Evolutionary conservation across 768 basidiomycete species (phyloP).

Genomic region (Hygrophorus pudorinus): DNA sequence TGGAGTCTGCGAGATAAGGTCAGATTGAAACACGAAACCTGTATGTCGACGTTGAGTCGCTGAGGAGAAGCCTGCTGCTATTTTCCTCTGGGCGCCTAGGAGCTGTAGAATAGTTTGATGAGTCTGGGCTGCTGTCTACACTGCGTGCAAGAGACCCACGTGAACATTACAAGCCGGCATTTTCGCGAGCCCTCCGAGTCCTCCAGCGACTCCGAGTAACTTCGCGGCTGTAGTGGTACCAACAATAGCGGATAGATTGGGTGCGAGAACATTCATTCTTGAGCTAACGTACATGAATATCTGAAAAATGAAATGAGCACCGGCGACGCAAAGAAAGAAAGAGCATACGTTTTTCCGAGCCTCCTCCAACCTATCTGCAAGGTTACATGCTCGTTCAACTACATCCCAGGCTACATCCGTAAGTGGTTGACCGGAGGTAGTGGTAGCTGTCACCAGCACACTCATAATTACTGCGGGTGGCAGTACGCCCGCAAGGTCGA

Average conservation of each 20-base stretch:
- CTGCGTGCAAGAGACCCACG: constrained; percentile 36
- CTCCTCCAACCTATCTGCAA: constrained; percentile 82
- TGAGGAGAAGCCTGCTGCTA: constrained; percentile 87
- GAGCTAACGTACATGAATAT: constrained; percentile 99
- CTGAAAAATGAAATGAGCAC: constrained; percentile 25
- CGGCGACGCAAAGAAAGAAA: neutral
- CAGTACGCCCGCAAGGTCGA: constrained; percentile 67
- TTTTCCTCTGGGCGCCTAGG: constrained; percentile 88
- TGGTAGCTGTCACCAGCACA: constrained; percentile 91
- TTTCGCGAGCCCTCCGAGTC: constrained; percentile 80
- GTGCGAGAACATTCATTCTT: constrained; percentile 96
- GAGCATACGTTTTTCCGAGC: constrained; percentile 70
- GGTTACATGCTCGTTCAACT: constrained; percentile 77
- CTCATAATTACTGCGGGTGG: constrained; percentile 91
- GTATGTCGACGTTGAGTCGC: constrained; percentile 85
- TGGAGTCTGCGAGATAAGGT: constrained; percentile 76
- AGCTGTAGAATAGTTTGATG: constrained; percentile 38
- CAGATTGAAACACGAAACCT: constrained; percentile 94
- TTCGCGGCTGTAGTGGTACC: constrained; percentile 99
- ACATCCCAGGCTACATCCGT: constrained; percentile 65
- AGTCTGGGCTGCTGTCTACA: neutral
- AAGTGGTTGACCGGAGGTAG: constrained; percentile 71
- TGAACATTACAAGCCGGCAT: constrained; percentile 95
- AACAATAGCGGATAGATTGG: constrained; percentile 96
- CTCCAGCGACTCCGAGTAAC: constrained; percentile 93